Evolutionary conservation across 179 eudicot genomes (phyloP).

Genomic region (Silene vulgaris): DNA sequence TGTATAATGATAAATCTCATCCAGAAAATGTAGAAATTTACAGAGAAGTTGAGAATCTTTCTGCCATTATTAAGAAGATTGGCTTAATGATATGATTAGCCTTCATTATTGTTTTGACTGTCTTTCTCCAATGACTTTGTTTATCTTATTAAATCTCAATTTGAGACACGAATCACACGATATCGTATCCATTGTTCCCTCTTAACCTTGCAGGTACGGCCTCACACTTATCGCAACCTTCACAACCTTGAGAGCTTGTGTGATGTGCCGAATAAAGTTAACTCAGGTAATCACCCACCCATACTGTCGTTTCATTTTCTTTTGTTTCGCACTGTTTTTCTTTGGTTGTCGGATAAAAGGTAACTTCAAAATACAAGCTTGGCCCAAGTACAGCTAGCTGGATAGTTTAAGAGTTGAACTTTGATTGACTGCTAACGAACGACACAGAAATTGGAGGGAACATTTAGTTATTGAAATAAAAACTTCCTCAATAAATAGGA

Average conservation of each 20-base stretch:
- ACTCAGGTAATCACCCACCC: too few species aligned
- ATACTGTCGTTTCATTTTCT: not conserved
- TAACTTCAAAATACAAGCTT: conserved; percentile 11
- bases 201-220: too few species aligned
- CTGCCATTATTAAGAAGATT: conserved; percentile 31
- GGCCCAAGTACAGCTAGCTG: conserved; percentile 15
- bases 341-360: not conserved
- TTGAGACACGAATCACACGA: too few species aligned
- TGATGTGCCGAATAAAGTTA: too few species aligned
- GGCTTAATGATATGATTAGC: conserved; percentile 23
- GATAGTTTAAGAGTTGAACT: not conserved
- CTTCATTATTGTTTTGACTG: not conserved
- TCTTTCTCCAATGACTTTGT: not conserved
- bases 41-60: conserved; percentile 36
- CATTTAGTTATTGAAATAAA: conserved; percentile 7
- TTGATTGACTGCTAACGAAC: not conserved
- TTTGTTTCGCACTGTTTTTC: not conserved
- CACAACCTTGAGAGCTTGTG: too few species aligned
- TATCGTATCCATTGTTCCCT: too few species aligned
- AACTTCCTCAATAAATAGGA: not conserved
- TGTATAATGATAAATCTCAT: conserved; percentile 45
- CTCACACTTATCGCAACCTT: too few species aligned
- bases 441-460: not conserved
- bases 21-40: conserved; percentile 34
- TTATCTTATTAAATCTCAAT: too few species aligned